Conservation (phyloP, 1,284 basidiomycete genomes). For the Spongiforma sp. region DNA sequence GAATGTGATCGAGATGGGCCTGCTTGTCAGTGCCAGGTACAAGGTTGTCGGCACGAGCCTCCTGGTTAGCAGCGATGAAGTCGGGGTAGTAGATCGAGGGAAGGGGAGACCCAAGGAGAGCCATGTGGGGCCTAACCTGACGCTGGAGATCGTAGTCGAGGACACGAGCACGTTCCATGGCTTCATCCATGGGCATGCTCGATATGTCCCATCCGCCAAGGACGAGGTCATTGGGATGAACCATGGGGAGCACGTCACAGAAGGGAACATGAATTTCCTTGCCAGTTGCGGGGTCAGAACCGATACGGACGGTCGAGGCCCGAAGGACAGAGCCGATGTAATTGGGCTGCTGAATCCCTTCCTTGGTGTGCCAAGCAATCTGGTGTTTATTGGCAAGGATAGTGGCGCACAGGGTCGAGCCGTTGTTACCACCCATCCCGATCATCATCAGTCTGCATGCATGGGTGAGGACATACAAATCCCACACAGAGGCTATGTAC, state of each 20-base stretch:
- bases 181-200: conserved; percentile 82
- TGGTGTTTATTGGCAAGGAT: conserved; percentile 97
- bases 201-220: conserved; percentile 99
- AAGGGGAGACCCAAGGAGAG: conserved; percentile 81
- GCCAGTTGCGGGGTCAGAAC: conserved; percentile 81
- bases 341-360: conserved; percentile 92
- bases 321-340: conserved; percentile 95
- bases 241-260: conserved; percentile 96
- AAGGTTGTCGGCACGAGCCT: conserved; percentile 93
- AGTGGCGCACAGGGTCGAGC: conserved; percentile 93
- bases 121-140: conserved; percentile 90
- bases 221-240: conserved; percentile 98
- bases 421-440: conserved; percentile 98
- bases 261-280: conserved; percentile 96
- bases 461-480: conserved; percentile 14
- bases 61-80: conserved; percentile 98
- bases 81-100: conserved; percentile 97
- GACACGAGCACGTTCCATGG: conserved; percentile 94
- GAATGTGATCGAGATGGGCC: conserved; percentile 91
- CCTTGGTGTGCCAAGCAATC: conserved; percentile 96
- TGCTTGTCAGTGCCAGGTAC: conserved; percentile 89
- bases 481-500: conserved; percentile 36
- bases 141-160: conserved; percentile 98
- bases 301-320: conserved; percentile 94
- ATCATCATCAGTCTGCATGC: conserved; percentile 89